Evolutionary conservation across 2,329 filamentous ascomycete genomes (phyloP).

Genomic region (Aspergillus neoniger): DNA sequence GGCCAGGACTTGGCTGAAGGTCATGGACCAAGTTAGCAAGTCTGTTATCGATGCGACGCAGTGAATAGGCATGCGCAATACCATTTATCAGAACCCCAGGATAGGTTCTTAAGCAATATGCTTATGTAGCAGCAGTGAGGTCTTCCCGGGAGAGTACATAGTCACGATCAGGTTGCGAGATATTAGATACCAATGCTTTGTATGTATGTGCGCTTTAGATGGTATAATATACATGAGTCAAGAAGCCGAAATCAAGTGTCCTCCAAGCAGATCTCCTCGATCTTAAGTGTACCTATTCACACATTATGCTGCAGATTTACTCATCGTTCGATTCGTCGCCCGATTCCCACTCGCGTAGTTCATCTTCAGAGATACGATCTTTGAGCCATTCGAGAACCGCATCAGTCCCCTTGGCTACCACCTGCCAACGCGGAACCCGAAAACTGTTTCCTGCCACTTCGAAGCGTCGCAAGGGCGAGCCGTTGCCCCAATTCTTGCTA

Average conservation of each 20-base stretch:
- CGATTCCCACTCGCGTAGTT: slow-evolving; percentile 42
- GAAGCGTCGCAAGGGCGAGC: slow-evolving; percentile 62
- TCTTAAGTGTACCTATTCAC: not conserved
- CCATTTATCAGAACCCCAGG: not conserved
- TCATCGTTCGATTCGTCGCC: slow-evolving; percentile 23
- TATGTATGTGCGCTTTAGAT: not conserved
- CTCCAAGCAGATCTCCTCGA: not conserved
- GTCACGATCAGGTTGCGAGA: not conserved
- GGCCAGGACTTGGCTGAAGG: slow-evolving; percentile 61
- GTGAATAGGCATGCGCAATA: not conserved
- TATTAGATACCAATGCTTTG: not conserved
- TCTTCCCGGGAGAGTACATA: too few relatives aligned
- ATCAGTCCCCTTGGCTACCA: slow-evolving; percentile 85
- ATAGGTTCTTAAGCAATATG: too few relatives aligned
- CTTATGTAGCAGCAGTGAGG: too few relatives aligned
- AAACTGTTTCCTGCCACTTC: slow-evolving; percentile 86
- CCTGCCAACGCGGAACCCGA: slow-evolving; percentile 78
- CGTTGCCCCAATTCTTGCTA: slow-evolving; percentile 39
- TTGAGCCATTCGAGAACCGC: slow-evolving; percentile 79
- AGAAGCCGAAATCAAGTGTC: not conserved
- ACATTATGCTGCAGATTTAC: not conserved
- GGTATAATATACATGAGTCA: slow-evolving; percentile 6
- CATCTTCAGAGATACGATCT: slow-evolving; percentile 66
- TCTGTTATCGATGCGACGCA: slow-evolving; percentile 21
- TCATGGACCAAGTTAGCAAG: slow-evolving; percentile 45